A percentile compares a stretch with the other conserved stretches of the same genome.
Evolutionary conservation across 345 rosid genomes (phyloP).

Genomic region (Dovyalis caffra): DNA sequence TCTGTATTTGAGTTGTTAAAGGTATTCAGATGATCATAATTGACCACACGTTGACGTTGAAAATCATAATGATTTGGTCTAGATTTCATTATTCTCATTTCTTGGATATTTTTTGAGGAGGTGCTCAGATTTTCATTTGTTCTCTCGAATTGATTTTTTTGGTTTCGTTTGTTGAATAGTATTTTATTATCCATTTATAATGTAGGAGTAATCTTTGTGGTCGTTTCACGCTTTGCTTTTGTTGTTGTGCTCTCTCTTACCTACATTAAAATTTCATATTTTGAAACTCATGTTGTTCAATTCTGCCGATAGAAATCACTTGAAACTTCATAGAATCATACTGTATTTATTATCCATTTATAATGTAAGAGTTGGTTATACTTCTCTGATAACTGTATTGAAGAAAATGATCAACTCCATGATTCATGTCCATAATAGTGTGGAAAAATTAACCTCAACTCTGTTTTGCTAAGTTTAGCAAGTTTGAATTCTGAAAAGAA

Average conservation of each 20-base stretch:
- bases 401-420: too few species aligned
- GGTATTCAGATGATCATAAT: slow-evolving; percentile 14
- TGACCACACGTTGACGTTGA: slow-evolving; percentile 11
- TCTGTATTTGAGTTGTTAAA: not conserved
- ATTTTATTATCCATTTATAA: not conserved
- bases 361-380: not conserved
- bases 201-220: not conserved
- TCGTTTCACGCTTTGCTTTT: not conserved
- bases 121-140: not conserved
- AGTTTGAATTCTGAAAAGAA: not conserved
- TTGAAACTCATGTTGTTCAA: not conserved
- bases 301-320: not conserved
- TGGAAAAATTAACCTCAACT: too few species aligned
- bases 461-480: too few species aligned
- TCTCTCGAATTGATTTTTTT: not conserved
- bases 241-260: not conserved
- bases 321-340: too few species aligned
- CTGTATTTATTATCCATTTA: too few species aligned
- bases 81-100: not conserved
- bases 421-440: too few species aligned
- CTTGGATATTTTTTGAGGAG: not conserved
- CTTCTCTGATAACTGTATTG: too few species aligned
- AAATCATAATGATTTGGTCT: slow-evolving; percentile 1
- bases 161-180: not conserved
- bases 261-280: not conserved